A percentile compares a stretch with the other conserved stretches of the same genome.
These are phyloP conservation scores for Saccharomycopsis fermentans DNA, from an alignment of 805 yeast species.

Conservation along the genomic window DNA sequence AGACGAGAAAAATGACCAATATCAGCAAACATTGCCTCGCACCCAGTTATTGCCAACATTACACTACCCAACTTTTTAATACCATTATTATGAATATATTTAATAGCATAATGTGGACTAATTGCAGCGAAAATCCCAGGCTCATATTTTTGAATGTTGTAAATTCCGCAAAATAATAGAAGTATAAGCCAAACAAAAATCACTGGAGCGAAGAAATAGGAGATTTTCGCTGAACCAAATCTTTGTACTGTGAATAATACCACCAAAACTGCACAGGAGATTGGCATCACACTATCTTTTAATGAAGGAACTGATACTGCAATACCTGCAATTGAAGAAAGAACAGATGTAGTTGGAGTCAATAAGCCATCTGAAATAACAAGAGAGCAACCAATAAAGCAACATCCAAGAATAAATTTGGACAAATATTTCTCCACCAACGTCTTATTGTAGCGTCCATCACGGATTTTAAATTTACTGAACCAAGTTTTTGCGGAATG, in stretches of 20 bases:
- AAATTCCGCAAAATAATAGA: conserved; percentile 36
- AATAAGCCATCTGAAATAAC: conserved; percentile 51
- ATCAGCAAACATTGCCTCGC: conserved; percentile 59
- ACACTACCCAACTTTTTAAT: conserved; percentile 39
- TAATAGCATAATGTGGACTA: conserved; percentile 42
- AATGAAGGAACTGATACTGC: conserved; percentile 41
- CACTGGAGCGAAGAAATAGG: conserved; percentile 44
- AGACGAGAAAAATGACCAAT: conserved; percentile 44
- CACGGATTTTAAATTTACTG: conserved; percentile 17
- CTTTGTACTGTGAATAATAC: conserved; percentile 37
- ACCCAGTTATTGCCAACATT: conserved; percentile 47
- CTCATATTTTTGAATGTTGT: conserved; percentile 30
- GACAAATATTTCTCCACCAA: conserved; percentile 26
- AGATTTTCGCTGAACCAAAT: conserved; percentile 40
- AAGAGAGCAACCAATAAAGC: conserved; percentile 47
- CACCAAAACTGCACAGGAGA: conserved; percentile 39
- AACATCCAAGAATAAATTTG: conserved; percentile 27
- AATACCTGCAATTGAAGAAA: conserved; percentile 48
- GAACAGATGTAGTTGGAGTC: conserved; percentile 55
- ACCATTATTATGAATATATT: conserved; percentile 29
- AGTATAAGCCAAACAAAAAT: conserved; percentile 41
- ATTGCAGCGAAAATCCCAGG: conserved; percentile 39
- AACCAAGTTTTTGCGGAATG: background rate
- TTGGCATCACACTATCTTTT: conserved; percentile 32
- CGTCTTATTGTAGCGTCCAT: conserved; percentile 21